Conservation (phyloP, 805 yeast genomes). For the Yamadazyma ubonensis region DNA sequence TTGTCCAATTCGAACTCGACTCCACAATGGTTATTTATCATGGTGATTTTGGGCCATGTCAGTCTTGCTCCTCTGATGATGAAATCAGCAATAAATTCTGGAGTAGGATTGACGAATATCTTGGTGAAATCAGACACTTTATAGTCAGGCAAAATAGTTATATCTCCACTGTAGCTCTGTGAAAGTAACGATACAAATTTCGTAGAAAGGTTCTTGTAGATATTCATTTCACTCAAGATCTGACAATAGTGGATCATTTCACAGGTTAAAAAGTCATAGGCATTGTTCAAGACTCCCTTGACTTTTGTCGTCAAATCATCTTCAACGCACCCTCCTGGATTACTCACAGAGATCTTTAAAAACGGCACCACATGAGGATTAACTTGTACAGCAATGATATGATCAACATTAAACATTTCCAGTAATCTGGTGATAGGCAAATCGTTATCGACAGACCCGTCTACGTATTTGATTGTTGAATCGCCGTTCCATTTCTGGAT, state of each 20-base stretch:
- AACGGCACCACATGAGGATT: conserved; percentile 95
- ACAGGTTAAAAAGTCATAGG: conserved; percentile 58
- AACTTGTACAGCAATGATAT: conserved; percentile 95
- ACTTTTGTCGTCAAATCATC: conserved; percentile 56
- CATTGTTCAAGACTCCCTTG: conserved; percentile 49
- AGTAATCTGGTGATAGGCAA: conserved; percentile 85
- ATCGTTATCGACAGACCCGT: conserved; percentile 95
- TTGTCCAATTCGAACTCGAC: conserved; percentile 84
- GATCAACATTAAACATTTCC: conserved; percentile 97
- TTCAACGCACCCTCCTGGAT: conserved; percentile 69
- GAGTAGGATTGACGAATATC: conserved; percentile 77
- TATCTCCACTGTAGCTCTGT: conserved; percentile 90
- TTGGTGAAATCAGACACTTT: conserved; percentile 56
- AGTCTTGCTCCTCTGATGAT: conserved; percentile 84
- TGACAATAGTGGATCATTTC: conserved; percentile 80
- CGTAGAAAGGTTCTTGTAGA: conserved; percentile 68
- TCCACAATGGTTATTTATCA: conserved; percentile 85
- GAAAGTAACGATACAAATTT: conserved; percentile 73
- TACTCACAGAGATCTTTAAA: conserved; percentile 62
- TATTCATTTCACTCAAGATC: conserved; percentile 70
- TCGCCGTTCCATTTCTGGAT: conserved; percentile 79
- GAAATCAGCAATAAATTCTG: conserved; percentile 67
- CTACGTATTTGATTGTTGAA: conserved; percentile 77
- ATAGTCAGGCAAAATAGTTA: conserved; percentile 84
- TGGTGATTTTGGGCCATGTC: conserved; percentile 88